These are phyloP conservation scores for Neurospora cerealis DNA, from an alignment of 495 filamentous ascomycete species.

Conservation along the genomic window DNA sequence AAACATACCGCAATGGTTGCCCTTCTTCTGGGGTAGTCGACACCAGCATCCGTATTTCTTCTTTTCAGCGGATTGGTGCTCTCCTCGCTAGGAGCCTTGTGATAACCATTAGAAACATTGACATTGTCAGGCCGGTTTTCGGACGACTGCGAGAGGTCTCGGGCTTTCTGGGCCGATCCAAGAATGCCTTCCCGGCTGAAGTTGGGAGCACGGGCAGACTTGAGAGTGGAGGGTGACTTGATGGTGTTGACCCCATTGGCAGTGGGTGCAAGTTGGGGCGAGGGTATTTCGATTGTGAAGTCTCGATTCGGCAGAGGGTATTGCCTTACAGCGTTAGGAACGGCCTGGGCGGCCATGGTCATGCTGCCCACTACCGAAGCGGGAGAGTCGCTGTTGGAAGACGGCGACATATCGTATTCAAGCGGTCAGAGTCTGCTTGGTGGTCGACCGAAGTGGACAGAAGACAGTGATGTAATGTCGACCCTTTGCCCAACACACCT, in stretches of 20 bases:
- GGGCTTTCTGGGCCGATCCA: slow-evolving; percentile 47
- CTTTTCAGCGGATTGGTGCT: slow-evolving; percentile 48
- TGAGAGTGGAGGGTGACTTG: slow-evolving; percentile 41
- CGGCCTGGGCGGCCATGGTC: slow-evolving; percentile 17
- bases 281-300: slow-evolving; percentile 39
- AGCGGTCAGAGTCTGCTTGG: not conserved
- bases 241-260: slow-evolving; percentile 34
- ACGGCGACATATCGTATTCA: slow-evolving; percentile 33
- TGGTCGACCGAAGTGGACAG: not conserved
- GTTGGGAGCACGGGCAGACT: slow-evolving; percentile 35
- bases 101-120: slow-evolving; percentile 29
- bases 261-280: slow-evolving; percentile 29
- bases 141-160: slow-evolving; percentile 43
- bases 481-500: not conserved
- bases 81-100: slow-evolving; percentile 40
- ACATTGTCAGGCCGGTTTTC: slow-evolving; percentile 29
- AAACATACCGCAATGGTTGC: slow-evolving; percentile 62
- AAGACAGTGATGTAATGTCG: not conserved
- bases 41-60: slow-evolving; percentile 53
- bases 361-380: slow-evolving; percentile 31
- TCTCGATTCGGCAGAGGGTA: slow-evolving; percentile 37
- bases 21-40: slow-evolving; percentile 59
- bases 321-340: slow-evolving; percentile 26
- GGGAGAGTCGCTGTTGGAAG: slow-evolving; percentile 42
- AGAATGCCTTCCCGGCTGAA: slow-evolving; percentile 49